Evolutionary conservation across 352 stramenopile species (phyloP).

Genomic region (Globisporangium polare): DNA sequence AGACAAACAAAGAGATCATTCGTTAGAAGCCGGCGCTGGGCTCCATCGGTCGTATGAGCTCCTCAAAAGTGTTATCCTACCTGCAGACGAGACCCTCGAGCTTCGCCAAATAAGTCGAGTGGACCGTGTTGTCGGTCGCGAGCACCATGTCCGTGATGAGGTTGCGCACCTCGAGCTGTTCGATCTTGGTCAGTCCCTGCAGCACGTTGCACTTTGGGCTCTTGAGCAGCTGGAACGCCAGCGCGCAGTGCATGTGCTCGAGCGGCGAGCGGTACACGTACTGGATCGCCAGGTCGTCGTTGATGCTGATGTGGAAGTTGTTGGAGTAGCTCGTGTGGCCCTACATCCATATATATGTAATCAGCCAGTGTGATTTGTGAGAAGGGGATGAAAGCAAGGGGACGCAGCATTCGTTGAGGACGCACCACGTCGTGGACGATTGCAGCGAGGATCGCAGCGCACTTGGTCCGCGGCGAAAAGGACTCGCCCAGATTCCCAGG

Average conservation of each 20-base stretch:
- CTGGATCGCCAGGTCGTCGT: slow-evolving; percentile 74
- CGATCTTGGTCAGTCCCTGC: slow-evolving; percentile 61
- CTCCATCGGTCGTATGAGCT: background rate
- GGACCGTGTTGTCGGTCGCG: slow-evolving; percentile 85
- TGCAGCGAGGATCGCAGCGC: slow-evolving; percentile 66
- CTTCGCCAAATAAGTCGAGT: slow-evolving; percentile 73
- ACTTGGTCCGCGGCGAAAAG: slow-evolving; percentile 60
- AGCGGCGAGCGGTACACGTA: slow-evolving; percentile 83
- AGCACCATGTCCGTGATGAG: slow-evolving; percentile 86
- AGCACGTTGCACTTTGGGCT: slow-evolving; percentile 68
- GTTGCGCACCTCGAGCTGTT: slow-evolving; percentile 74
- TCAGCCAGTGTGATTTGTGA: too few species aligned
- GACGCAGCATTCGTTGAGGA: too few species aligned
- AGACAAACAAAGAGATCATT: background rate
- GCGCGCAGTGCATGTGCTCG: slow-evolving; percentile 85
- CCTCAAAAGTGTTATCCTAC: slow-evolving; percentile 15
- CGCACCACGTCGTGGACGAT: slow-evolving; percentile 80
- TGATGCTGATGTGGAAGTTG: slow-evolving; percentile 83
- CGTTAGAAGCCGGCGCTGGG: background rate
- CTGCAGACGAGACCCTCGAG: slow-evolving; percentile 68
- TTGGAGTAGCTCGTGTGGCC: slow-evolving; percentile 87
- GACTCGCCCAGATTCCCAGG: slow-evolving; percentile 46
- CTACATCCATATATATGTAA: slow-evolving; percentile 16
- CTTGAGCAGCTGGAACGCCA: slow-evolving; percentile 78
- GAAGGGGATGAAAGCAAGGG: too few species aligned